Percentiles rank a stretch among this genome's conserved stretches.
Conservation (phyloP, 257 asterid genomes). For the Capsicum chinense region DNA sequence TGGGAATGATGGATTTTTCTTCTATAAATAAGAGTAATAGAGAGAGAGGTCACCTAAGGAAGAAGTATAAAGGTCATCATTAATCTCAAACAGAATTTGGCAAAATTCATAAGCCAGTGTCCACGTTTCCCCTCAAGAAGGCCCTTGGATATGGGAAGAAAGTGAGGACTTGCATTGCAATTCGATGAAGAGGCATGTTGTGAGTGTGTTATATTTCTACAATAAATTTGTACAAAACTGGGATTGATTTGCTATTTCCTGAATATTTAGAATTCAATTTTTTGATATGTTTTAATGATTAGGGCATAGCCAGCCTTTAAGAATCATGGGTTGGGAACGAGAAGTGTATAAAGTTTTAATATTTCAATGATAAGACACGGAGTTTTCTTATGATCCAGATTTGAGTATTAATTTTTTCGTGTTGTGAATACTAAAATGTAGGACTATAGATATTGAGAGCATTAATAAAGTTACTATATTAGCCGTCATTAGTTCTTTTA, state of each 20-base stretch:
- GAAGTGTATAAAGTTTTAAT: conserved; percentile 25
- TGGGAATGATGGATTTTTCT: conserved; percentile 41
- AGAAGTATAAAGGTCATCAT: conserved; percentile 42
- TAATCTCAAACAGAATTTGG: conserved; percentile 49
- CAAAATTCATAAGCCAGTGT: conserved; percentile 69
- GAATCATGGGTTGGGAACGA: no score
- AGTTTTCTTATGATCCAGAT: conserved; percentile 52
- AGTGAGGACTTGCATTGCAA: conserved; percentile 31
- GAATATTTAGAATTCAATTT: conserved; percentile 41
- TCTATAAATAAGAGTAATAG: conserved; percentile 29
- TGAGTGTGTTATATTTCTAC: conserved; percentile 41
- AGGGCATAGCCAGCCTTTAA: conserved; percentile 13
- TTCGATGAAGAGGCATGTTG: conserved; percentile 42
- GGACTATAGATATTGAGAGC: conserved; percentile 23
- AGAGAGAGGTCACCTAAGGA: conserved; percentile 46
- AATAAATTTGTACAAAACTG: conserved; percentile 66
- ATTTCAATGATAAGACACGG: conserved; percentile 40
- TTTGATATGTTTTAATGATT: conserved; percentile 28
- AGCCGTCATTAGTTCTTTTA: neutral
- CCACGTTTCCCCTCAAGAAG: conserved; percentile 54
- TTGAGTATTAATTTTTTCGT: conserved; percentile 44
- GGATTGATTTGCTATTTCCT: conserved; percentile 45
- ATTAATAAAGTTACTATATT: conserved; percentile 30
- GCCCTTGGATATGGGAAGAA: conserved; percentile 37
- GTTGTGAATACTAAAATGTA: conserved; percentile 33